Percentiles rank a stretch among this genome's conserved stretches.
Evolutionary conservation across 2,329 filamentous ascomycete species (phyloP).

Genomic region (Metarhizium sp.): DNA sequence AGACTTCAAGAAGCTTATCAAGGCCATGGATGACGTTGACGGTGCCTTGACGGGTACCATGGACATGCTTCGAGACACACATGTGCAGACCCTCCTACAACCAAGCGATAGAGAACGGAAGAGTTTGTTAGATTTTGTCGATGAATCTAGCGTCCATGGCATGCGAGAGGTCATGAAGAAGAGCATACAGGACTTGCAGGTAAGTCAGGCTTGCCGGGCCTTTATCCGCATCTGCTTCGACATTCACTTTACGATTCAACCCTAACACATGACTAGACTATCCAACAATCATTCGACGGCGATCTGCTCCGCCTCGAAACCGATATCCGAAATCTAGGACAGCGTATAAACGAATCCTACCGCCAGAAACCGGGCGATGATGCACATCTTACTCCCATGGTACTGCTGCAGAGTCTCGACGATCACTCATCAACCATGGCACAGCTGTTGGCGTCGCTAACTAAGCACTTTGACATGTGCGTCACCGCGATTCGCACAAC

Average conservation of each 20-base stretch:
- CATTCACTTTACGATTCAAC: not conserved
- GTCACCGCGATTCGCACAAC: conserved; percentile 86
- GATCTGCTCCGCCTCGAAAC: conserved; percentile 68
- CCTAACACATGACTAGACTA: conserved; percentile 28
- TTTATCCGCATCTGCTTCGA: conserved; percentile 9
- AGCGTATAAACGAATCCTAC: conserved; percentile 38
- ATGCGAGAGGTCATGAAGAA: conserved; percentile 59
- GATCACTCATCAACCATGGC: conserved; percentile 76
- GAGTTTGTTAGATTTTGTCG: conserved; percentile 66
- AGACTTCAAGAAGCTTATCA: conserved; percentile 53
- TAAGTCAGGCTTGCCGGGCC: conserved; percentile 18
- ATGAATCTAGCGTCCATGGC: conserved; percentile 58
- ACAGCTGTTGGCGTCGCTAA: conserved; percentile 67
- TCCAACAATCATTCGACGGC: conserved; percentile 66
- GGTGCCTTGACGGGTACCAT: conserved; percentile 57
- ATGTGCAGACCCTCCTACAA: conserved; percentile 55
- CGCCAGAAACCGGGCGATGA: conserved; percentile 22
- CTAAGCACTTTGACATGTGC: conserved; percentile 85
- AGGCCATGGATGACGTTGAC: conserved; percentile 58
- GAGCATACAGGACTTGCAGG: conserved; percentile 63
- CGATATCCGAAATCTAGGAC: conserved; percentile 58
- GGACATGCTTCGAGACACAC: conserved; percentile 51
- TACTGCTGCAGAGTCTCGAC: conserved; percentile 55
- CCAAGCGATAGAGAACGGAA: conserved; percentile 48
- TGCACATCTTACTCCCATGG: conserved; percentile 32